Conservation (phyloP, 441 rosid genomes). For the Adansonia gregorii region DNA sequence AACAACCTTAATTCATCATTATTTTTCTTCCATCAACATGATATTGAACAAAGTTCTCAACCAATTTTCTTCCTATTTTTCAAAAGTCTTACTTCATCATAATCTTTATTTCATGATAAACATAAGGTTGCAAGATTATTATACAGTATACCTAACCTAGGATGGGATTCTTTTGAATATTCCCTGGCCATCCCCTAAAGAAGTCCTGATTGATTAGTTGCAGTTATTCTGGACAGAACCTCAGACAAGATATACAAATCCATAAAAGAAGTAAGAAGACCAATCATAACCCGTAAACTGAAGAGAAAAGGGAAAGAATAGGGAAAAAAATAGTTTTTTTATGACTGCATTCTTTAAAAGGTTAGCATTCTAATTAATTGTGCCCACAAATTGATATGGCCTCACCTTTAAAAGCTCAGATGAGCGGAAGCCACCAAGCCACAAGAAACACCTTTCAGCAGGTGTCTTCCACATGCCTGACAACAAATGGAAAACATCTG, state of each 20-base stretch:
- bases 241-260: neutral
- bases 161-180: neutral
- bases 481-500: slow-evolving; percentile 90
- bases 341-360: neutral
- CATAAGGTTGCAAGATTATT: neutral
- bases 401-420: slow-evolving; percentile 92
- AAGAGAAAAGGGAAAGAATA: neutral
- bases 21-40: neutral
- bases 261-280: neutral
- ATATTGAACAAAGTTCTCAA: neutral
- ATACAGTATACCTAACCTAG: neutral
- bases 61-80: neutral
- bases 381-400: neutral
- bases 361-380: neutral
- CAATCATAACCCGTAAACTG: neutral
- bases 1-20: neutral
- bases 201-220: neutral
- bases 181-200: neutral
- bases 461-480: slow-evolving; percentile 99
- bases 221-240: neutral
- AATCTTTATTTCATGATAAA: neutral
- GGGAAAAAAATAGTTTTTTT: neutral
- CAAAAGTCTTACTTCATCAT: neutral
- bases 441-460: slow-evolving; percentile 97
- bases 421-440: slow-evolving; percentile 99